Percentiles rank a stretch among this genome's conserved stretches.
Conservation (phyloP, 139 green algal species). For the Chlorella ohadii region DNA sequence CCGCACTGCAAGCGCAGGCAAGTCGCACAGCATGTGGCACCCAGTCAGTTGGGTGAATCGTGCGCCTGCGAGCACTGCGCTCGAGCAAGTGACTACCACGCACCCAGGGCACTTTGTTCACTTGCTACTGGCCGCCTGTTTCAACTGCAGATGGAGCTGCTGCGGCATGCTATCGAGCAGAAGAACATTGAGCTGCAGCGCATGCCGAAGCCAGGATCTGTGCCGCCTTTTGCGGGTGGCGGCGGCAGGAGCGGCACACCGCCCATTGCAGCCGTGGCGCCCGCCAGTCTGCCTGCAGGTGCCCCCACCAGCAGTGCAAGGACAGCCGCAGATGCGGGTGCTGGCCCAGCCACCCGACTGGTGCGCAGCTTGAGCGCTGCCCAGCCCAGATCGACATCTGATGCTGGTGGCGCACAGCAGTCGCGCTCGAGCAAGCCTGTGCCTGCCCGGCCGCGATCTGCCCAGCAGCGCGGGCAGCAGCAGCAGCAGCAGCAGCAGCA, state of each 20-base stretch:
- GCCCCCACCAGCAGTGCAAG: background rate
- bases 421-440: too few relatives aligned
- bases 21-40: background rate
- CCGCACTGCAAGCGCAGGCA: background rate
- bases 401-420: background rate
- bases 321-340: too few relatives aligned
- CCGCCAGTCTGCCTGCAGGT: background rate
- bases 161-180: slow-evolving; percentile 26
- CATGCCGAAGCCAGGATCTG: background rate
- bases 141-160: background rate
- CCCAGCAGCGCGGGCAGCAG: background rate
- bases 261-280: background rate
- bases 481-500: background rate
- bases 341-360: background rate
- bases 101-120: background rate
- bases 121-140: background rate
- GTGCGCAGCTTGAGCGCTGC: background rate
- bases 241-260: background rate
- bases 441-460: too few relatives aligned
- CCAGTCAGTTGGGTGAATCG: background rate
- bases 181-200: slow-evolving; percentile 29
- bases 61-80: too few relatives aligned
- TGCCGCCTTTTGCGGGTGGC: too few relatives aligned
- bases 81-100: too few relatives aligned
- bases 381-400: background rate